Conservation (phyloP, 2,329 filamentous ascomycete genomes). For the Aspergillus unguis region DNA sequence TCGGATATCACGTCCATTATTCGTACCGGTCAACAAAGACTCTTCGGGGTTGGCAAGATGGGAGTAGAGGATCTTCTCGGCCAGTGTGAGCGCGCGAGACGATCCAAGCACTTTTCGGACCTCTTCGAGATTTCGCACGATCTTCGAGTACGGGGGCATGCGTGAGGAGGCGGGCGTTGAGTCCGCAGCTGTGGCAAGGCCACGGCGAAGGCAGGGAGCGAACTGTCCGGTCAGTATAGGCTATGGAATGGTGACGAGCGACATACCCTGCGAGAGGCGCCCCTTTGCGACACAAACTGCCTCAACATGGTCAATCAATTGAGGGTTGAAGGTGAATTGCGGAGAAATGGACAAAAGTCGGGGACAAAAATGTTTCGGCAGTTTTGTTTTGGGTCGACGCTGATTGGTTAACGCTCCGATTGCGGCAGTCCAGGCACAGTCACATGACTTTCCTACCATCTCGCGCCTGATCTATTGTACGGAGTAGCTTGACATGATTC, state of each 20-base stretch:
- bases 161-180: slow-evolving; percentile 44
- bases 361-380: slow-evolving; percentile 12
- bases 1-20: slow-evolving; percentile 78
- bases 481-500: too few relatives aligned
- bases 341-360: slow-evolving; percentile 9
- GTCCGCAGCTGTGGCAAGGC: slow-evolving; percentile 35
- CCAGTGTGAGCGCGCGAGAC: slow-evolving; percentile 68
- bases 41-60: slow-evolving; percentile 89
- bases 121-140: slow-evolving; percentile 71
- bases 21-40: slow-evolving; percentile 75
- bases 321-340: slow-evolving; percentile 12
- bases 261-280: slow-evolving; percentile 37
- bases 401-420: slow-evolving; percentile 15
- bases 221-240: slow-evolving; percentile 20
- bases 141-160: slow-evolving; percentile 76
- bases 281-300: slow-evolving; percentile 40
- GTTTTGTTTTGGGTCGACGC: slow-evolving; percentile 11
- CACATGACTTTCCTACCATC: too few relatives aligned
- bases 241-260: not conserved
- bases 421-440: not conserved
- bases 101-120: slow-evolving; percentile 71
- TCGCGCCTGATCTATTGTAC: too few relatives aligned
- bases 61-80: slow-evolving; percentile 97
- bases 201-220: slow-evolving; percentile 34
- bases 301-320: slow-evolving; percentile 31